Percentiles rank a stretch among this genome's conserved stretches.
phyloP scores from a whole-genome alignment of 2,329 filamentous ascomycete species.

The Fusarium penzigii region DNA sequence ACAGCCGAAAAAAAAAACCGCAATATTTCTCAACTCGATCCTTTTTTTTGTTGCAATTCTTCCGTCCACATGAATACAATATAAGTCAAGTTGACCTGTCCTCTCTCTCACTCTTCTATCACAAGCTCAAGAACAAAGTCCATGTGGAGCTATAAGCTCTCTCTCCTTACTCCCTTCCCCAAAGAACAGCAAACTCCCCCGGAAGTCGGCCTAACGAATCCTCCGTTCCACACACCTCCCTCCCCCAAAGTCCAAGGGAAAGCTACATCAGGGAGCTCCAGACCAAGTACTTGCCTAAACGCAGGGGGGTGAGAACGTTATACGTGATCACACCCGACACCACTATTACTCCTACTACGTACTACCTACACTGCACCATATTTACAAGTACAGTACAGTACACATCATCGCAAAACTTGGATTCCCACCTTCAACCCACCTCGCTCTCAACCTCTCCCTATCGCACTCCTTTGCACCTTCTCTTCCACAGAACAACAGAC shows the following conservation, averaged over 20 bases:
- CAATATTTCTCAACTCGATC: too few species aligned
- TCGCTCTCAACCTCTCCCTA: background rate
- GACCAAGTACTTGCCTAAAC: too few species aligned
- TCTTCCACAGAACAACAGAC: background rate
- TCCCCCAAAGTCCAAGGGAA: background rate
- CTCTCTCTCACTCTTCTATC: too few species aligned
- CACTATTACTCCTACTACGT: too few species aligned
- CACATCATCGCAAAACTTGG: slow-evolving; percentile 20
- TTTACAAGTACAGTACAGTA: slow-evolving; percentile 12
- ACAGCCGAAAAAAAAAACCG: too few species aligned
- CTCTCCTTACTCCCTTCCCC: too few species aligned
- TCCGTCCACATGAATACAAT: too few species aligned
- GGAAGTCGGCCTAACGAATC: slow-evolving; percentile 37
- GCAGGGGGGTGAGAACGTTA: too few species aligned
- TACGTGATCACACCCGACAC: slow-evolving; percentile 7
- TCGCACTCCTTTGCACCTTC: background rate
- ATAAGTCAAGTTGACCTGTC: too few species aligned
- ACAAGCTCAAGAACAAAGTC: too few species aligned
- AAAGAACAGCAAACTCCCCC: slow-evolving; percentile 4
- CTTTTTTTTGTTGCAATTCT: too few species aligned
- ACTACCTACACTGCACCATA: slow-evolving; percentile 8
- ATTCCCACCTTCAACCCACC: slow-evolving; percentile 1
- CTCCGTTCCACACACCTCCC: slow-evolving; percentile 18
- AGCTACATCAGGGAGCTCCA: background rate
- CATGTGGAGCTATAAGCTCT: too few species aligned